Base-by-base conservation (phyloP, 345 rosid genomes). In the Eucalyptus albens region DNA sequence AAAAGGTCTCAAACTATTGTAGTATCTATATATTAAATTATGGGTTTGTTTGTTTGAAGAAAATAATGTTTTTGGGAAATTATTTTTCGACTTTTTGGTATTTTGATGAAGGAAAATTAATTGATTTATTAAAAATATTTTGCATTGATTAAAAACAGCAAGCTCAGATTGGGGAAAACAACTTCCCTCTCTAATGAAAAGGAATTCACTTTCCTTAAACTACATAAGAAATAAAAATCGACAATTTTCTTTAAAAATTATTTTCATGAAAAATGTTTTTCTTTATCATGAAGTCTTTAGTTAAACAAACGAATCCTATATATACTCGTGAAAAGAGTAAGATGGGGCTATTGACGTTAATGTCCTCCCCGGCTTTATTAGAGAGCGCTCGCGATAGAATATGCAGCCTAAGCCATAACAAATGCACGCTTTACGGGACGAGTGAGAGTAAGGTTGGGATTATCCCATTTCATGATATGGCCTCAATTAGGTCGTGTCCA, bases 401-500 rank as follows among this genome's bases (percentile, higher is more conserved):
- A 31, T 67, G 33, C 6, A 31, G 3, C 8, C 17, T 31, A 33
- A 31, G 3, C 17, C 19, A 67, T 67, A n/a, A 67, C 6, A n/a
- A 33, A 3, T 5, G 14, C 13, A 17, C 4, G 2, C 24, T 33
- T 72, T 72, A 17, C 1, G 13, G 6, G 21, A 12, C 2, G 0
- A 33, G 14, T 37, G 83, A 22, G 15, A 37, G 83, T 19, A 37
- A 72, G 6, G 47, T 40, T 22, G 29, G 8, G 27, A 77, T 72
- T 6, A 21, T 37, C 45, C 1, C 0, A 3, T 6, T 4, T 11
- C 5, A 40, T 1, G 27, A 44, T 24, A 21, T 37, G 83, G 3
- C 10, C 2, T 0, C 31, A 15, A 19, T 1, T n/a, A 7, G 1
- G 2, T 7, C 0, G 1, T 5, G 2, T 7, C 0, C 3, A 3